Base-by-base conservation (phyloP, 169 alveolate species). In the Plasmodium vivax region DNA sequence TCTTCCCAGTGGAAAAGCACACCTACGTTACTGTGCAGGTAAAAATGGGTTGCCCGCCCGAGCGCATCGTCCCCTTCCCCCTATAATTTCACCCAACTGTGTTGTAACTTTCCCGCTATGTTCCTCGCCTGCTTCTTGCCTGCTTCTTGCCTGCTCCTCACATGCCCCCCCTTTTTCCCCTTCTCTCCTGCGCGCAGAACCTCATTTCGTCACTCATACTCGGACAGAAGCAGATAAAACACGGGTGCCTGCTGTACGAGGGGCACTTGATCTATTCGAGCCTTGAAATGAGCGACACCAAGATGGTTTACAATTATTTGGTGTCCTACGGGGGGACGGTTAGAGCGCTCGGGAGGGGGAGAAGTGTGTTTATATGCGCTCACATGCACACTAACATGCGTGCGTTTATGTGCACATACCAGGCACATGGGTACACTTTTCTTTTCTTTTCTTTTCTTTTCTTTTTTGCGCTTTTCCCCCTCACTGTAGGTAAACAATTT, bases 181-280 rank as follows among this genome's bases (percentile, higher is more conserved):
- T 47, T 19, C 51, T 72, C 3, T 5, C 34, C 16, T 12, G 23
- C 19, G 34, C 34, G n/a, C 45, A 88, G 90, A 88, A 88, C 54
- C 51, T 88, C 12, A 88, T 88, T 58, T 88, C 94, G 23, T 79
- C 94, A 0, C 74, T 88, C 4, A 62, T 77, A 88, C 54, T 88
- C 14, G 83, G 43, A 3, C 58, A 88, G 56, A 88, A 88, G 62
- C 90, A 62, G 47, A 80, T 88, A 43, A 88, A 88, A n/a, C 58
- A 88, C 45, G 94, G 94, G 1, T 72, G 81, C 2, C 47, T 88
- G 7, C 72, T 88, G 36, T 88, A 79, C 73, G 94, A 88, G 45
- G 94, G 94, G 16, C 58, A 88, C 71, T 79, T 88, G 82, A 34
- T 88, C 10, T 88, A 88, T 51, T 88, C 94, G 14, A 88, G 94